Conservation (phyloP, 2,329 filamentous ascomycete genomes). For the Fusarium tanahbumbuense region DNA sequence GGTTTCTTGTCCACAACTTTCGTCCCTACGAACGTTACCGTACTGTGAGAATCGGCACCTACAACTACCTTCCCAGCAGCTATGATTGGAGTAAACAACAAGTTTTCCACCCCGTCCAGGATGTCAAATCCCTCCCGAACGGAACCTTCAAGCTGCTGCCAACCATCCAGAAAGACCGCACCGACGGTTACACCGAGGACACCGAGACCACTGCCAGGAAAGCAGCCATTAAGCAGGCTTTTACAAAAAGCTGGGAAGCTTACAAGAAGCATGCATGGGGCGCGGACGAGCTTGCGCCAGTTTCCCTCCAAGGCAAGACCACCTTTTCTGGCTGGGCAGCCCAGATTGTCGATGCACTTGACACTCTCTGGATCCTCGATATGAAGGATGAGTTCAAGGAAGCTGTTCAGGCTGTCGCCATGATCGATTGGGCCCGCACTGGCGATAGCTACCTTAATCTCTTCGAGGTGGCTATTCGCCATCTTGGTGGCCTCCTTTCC, state of each 20-base stretch:
- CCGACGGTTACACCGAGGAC: constrained; percentile 56
- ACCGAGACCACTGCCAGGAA: constrained; percentile 51
- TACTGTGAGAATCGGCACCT: constrained; percentile 37
- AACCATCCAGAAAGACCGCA: constrained; percentile 58
- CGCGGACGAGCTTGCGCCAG: constrained; percentile 66
- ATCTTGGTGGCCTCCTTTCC: constrained; percentile 63
- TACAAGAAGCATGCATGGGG: constrained; percentile 67
- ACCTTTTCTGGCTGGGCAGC: constrained; percentile 67
- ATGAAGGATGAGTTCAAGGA: constrained; percentile 65
- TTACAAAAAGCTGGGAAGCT: constrained; percentile 61
- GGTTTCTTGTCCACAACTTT: constrained; percentile 47
- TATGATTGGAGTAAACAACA: constrained; percentile 54
- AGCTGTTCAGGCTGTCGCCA: constrained; percentile 60
- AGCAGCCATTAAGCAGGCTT: constrained; percentile 54
- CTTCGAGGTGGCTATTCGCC: constrained; percentile 73
- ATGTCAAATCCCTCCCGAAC: constrained; percentile 50
- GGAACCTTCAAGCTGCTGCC: constrained; percentile 51
- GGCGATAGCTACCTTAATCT: constrained; percentile 60
- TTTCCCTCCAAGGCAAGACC: constrained; percentile 59
- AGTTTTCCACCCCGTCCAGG: constrained; percentile 49
- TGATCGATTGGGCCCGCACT: constrained; percentile 67
- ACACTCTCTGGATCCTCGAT: constrained; percentile 70
- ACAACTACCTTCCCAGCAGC: constrained; percentile 52
- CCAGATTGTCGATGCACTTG: constrained; percentile 69
- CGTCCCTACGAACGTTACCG: constrained; percentile 35